These are phyloP conservation scores for Polytrichum formosum DNA, from an alignment of 225 moss, liverwort and hornwort genomes.

Conservation along the genomic window DNA sequence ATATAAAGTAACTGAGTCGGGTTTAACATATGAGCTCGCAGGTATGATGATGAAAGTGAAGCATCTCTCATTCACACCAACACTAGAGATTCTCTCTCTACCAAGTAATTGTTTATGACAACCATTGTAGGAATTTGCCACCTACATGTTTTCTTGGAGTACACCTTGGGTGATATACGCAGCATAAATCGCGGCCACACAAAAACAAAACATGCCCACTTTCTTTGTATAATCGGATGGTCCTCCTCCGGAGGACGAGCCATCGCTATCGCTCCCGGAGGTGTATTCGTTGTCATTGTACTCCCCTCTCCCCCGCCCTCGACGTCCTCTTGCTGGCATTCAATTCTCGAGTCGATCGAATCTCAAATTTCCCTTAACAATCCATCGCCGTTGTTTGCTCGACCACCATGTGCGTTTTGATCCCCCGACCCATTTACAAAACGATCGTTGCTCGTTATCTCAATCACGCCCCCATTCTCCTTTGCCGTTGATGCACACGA, in stretches of 20 bases:
- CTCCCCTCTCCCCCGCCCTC: constrained; percentile 24
- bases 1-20: no score
- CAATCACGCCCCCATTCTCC: no score
- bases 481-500: no score
- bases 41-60: no score
- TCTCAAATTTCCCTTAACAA: background rate
- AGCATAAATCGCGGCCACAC: constrained; percentile 71
- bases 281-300: background rate
- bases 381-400: constrained; percentile 9
- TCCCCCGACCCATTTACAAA: no score
- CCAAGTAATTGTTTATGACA: background rate
- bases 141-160: constrained; percentile 81
- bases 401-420: background rate
- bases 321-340: constrained; percentile 41
- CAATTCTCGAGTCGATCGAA: constrained; percentile 11
- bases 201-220: constrained; percentile 52
- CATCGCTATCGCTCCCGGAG: constrained; percentile 2
- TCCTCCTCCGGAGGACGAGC: constrained; percentile 12
- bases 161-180: constrained; percentile 87
- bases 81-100: no score
- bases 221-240: constrained; percentile 9
- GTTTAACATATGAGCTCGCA: no score
- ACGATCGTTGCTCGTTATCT: no score
- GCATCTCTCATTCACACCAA: no score
- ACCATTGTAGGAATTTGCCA: background rate